Percentiles rank a stretch among this genome's conserved stretches.
phyloP scores from a whole-genome alignment of 345 rosid species.

The Mangifera indica region DNA sequence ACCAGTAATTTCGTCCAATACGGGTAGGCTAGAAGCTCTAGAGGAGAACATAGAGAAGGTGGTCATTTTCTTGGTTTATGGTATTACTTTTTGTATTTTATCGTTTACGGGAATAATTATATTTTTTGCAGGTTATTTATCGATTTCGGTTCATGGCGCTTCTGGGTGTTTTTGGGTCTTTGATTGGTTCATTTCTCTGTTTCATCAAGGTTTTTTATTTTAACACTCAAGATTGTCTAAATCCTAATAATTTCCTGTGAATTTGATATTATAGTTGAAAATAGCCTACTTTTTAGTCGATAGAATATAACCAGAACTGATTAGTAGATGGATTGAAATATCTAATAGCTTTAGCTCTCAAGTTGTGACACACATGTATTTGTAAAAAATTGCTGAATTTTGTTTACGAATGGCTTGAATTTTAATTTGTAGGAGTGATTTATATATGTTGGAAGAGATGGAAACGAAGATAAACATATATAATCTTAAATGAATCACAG shows the following conservation, averaged over 20 bases:
- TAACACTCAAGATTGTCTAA: background rate
- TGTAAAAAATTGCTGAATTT: too few relatives aligned
- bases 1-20: slow-evolving; percentile 26
- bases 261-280: background rate
- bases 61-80: background rate
- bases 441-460: background rate
- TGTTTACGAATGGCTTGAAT: background rate
- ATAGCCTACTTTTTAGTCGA: background rate
- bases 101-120: background rate
- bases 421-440: too few relatives aligned
- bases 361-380: background rate
- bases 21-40: slow-evolving; percentile 27
- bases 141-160: slow-evolving; percentile 69
- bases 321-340: background rate
- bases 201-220: slow-evolving; percentile 59
- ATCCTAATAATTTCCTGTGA: background rate
- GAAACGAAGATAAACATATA: background rate
- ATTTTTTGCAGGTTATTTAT: slow-evolving; percentile 50
- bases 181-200: slow-evolving; percentile 71
- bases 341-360: background rate
- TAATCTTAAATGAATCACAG: background rate
- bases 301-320: background rate
- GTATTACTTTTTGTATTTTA: background rate
- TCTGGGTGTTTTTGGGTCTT: slow-evolving; percentile 72
- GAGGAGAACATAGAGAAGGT: slow-evolving; percentile 79